These are phyloP conservation scores for Pseudogymnoascus sp. DNA, from an alignment of 2,329 filamentous ascomycete genomes.

Conservation along the genomic window DNA sequence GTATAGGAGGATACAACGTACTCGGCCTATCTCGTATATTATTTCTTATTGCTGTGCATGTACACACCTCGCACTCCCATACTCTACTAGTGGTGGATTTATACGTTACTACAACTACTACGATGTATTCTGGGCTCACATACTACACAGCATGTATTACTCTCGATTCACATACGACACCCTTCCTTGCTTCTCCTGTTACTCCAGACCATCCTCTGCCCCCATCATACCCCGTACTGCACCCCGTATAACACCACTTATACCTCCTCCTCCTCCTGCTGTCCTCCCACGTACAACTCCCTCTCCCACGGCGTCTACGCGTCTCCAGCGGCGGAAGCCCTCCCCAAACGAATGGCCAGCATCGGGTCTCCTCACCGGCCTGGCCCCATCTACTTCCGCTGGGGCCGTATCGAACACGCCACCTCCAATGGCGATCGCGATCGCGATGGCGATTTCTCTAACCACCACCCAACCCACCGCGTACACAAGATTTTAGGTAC, in stretches of 20 bases:
- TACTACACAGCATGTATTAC: not conserved
- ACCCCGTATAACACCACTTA: not conserved
- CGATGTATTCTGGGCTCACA: not conserved
- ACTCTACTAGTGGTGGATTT: not conserved
- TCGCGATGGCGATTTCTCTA: not conserved
- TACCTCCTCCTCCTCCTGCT: not conserved
- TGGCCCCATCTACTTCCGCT: not conserved
- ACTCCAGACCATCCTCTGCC: not conserved
- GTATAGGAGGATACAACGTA: not conserved
- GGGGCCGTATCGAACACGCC: not conserved
- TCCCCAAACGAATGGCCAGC: not conserved
- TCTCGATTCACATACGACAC: not conserved
- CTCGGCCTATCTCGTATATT: not conserved
- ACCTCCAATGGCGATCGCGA: not conserved
- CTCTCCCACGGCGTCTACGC: not conserved
- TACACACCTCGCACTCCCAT: not conserved
- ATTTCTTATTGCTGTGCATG: not conserved
- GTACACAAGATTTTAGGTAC: not conserved
- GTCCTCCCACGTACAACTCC: not conserved
- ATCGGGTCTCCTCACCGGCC: not conserved
- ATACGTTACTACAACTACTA: not conserved
- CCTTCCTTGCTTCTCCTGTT: not conserved
- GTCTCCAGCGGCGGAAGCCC: not conserved
- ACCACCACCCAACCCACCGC: not conserved
- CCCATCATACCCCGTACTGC: not conserved